Base-by-base conservation (phyloP, 148 eudicot genomes). In the Beta vulgaris region DNA sequence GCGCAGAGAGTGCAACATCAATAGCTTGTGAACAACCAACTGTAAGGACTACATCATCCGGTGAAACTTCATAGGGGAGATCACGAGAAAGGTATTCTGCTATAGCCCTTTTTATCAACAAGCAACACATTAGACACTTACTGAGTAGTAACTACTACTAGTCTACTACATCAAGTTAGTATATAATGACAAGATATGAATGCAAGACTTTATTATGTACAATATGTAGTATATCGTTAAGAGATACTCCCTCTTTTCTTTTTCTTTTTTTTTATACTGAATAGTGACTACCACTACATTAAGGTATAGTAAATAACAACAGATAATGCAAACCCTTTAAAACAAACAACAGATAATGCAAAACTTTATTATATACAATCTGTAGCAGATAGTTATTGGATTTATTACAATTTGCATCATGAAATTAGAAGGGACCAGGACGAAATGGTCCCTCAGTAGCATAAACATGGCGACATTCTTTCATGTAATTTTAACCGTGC, bases 1-100 rank as follows among this genome's bases (percentile, higher is more conserved):
- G 84, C 12, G 73, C 81, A 0, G 82, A 72, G 19, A 87, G 34
- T 34, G 83, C 14, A 16, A 88, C 73, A 26, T 89, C 89, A 60
- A 91, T 91, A 3, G 91, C 93, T 34, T 88, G 91, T 46, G 78
- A 79, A 37, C 88, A 88, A 14, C 97, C 97, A 21, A 77, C 75
- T 3, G 97, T 91, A 13, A 89, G 76, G 75, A 60, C 82, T 28
- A 91, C 82, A 72, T 86, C 91, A 48, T 84, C 85, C 16, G 88
- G 53, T 15, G 89, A 77, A 61, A 91, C 46, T 19, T 87, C 68
- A 32, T 86, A 79, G 0, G 90, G 89, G 68, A 84, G 86, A 60
- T 88, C 88, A 2, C 68, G 36, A 23, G 93, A 87, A 0, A 91
- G 80, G 74, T 87, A 72, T 21, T 89, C 87, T 65, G 97, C 97